A percentile compares a stretch with the other conserved stretches of the same genome.
These are phyloP conservation scores for Trichosanthes truncata DNA, from an alignment of 306 rosid species.

Conservation along the genomic window DNA sequence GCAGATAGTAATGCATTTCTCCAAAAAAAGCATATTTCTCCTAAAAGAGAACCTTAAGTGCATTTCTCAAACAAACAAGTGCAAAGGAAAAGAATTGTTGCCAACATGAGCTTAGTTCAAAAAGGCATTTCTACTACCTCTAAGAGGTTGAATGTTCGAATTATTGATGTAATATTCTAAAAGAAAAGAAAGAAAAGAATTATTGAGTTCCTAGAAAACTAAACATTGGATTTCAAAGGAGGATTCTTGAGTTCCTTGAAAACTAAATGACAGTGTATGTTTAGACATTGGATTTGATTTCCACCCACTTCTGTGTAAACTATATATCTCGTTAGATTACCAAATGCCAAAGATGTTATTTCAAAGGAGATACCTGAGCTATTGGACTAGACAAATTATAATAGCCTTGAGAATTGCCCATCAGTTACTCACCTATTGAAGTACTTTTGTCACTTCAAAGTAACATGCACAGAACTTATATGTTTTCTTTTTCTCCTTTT, in stretches of 20 bases:
- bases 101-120: not conserved
- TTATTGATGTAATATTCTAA: not conserved
- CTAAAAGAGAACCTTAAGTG: not conserved
- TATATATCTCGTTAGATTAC: not conserved
- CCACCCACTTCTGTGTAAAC: not conserved
- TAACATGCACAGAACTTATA: not conserved
- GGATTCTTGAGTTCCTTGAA: not conserved
- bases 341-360: not conserved
- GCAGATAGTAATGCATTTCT: not conserved
- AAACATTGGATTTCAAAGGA: not conserved
- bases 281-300: not conserved
- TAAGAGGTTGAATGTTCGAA: not conserved
- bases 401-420: not conserved
- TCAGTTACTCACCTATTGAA: not conserved
- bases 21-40: not conserved
- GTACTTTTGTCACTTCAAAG: not conserved
- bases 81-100: not conserved
- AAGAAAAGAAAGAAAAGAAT: not conserved
- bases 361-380: not conserved
- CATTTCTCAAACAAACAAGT: not conserved
- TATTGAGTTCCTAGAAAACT: not conserved
- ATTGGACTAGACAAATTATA: not conserved
- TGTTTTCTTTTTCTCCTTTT: not conserved
- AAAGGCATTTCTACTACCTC: not conserved
- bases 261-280: not conserved